Evolutionary conservation across 495 filamentous ascomycete genomes (phyloP).

Genomic region (Aspergillus cavernicola): DNA sequence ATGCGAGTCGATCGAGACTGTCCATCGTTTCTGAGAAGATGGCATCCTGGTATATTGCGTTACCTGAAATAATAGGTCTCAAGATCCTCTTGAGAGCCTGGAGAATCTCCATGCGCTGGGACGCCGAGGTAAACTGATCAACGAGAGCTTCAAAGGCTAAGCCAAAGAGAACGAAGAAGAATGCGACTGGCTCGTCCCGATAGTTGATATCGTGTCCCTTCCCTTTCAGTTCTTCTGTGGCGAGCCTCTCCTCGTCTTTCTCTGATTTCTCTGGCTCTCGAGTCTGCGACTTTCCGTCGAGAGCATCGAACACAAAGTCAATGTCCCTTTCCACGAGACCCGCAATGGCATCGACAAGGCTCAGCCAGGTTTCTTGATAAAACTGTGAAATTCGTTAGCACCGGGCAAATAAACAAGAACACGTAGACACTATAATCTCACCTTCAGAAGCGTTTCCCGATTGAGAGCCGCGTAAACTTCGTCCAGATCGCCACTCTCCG

Average conservation of each 20-base stretch:
- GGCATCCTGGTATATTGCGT: slow-evolving; percentile 91
- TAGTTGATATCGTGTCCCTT: slow-evolving; percentile 83
- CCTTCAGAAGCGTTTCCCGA: slow-evolving; percentile 81
- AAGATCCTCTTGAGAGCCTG: slow-evolving; percentile 92
- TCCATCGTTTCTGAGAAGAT: slow-evolving; percentile 99
- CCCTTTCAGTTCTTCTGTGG: slow-evolving; percentile 43
- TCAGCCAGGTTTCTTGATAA: slow-evolving; percentile 97
- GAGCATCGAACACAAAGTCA: slow-evolving; percentile 92
- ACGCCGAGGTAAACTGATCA: slow-evolving; percentile 66
- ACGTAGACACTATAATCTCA: slow-evolving; percentile 23
- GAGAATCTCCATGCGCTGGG: slow-evolving; percentile 85
- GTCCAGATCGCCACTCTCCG: slow-evolving; percentile 73
- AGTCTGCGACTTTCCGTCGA: slow-evolving; percentile 69
- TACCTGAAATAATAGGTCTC: slow-evolving; percentile 88
- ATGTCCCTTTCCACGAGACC: slow-evolving; percentile 97
- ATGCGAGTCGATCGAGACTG: slow-evolving; percentile 81
- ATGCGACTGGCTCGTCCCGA: slow-evolving; percentile 94
- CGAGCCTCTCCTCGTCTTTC: slow-evolving; percentile 43
- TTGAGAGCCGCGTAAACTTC: slow-evolving; percentile 92
- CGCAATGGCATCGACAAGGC: slow-evolving; percentile 93
- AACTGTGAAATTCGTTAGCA: slow-evolving; percentile 53
- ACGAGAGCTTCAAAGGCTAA: slow-evolving; percentile 94
- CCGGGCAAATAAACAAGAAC: neutral
- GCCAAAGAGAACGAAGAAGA: slow-evolving; percentile 98
- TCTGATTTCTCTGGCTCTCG: slow-evolving; percentile 20